phyloP scores from a whole-genome alignment of 2,329 filamentous ascomycete species.

The Exophiala lecanii-corni region DNA sequence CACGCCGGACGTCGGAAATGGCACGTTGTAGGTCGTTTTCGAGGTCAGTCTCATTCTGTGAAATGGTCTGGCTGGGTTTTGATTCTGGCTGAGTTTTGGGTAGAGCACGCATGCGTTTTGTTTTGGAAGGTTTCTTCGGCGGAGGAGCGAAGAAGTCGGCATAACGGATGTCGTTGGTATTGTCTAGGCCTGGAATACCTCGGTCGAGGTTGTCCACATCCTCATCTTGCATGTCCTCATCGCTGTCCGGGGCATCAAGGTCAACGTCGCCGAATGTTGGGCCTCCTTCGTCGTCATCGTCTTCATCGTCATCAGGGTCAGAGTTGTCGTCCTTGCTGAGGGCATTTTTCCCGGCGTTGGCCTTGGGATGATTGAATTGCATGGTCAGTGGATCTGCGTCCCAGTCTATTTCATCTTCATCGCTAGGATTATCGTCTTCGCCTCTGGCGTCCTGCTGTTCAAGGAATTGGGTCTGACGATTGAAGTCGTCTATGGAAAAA shows the following conservation, averaged over 20 bases:
- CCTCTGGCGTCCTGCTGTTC: conserved; percentile 80
- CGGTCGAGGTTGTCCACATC: conserved; percentile 51
- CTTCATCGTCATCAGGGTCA: conserved; percentile 38
- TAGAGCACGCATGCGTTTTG: conserved; percentile 49
- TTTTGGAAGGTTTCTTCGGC: conserved; percentile 62
- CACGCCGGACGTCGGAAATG: conserved; percentile 80
- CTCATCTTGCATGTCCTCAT: conserved; percentile 55
- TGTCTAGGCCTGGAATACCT: conserved; percentile 54
- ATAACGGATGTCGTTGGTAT: conserved; percentile 87
- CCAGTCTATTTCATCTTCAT: conserved; percentile 88
- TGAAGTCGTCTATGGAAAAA: conserved; percentile 97
- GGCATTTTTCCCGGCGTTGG: conserved; percentile 1
- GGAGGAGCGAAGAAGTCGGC: conserved; percentile 91
- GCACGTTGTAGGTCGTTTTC: conserved; percentile 71
- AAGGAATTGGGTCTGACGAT: conserved; percentile 83
- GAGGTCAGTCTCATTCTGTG: conserved; percentile 38
- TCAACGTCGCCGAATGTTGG: conserved; percentile 80
- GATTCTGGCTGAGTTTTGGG: conserved; percentile 50
- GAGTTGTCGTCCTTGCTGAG: conserved; percentile 28
- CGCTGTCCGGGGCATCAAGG: conserved; percentile 63
- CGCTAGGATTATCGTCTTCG: conserved; percentile 69
- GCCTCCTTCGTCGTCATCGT: conserved; percentile 68
- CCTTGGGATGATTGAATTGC: conserved; percentile 29
- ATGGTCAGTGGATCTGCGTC: conserved; percentile 64
- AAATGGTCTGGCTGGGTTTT: conserved; percentile 41